These are phyloP conservation scores for Wickerhamiella hasegawae DNA, from an alignment of 805 yeast genomes.

Conservation along the genomic window DNA sequence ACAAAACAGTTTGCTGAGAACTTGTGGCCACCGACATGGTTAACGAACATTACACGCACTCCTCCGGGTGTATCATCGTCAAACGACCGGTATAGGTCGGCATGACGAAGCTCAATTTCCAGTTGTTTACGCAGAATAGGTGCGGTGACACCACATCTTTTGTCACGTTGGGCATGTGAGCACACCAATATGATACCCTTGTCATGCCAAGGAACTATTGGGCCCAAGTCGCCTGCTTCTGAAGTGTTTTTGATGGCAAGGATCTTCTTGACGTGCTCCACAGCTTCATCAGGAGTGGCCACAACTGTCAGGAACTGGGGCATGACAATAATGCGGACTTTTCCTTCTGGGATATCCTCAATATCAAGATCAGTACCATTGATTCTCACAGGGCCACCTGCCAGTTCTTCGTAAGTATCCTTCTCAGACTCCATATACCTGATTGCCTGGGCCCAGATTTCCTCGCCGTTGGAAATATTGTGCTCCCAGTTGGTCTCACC, in stretches of 20 bases:
- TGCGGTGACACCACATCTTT: slow-evolving; percentile 86
- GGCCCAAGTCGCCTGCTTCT: slow-evolving; percentile 11
- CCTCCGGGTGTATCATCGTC: slow-evolving; percentile 68
- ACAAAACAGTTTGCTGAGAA: slow-evolving; percentile 79
- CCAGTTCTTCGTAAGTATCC: slow-evolving; percentile 6
- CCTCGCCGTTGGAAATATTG: slow-evolving; percentile 35
- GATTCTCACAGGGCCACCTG: slow-evolving; percentile 14
- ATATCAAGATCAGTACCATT: slow-evolving; percentile 16
- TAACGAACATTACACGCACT: slow-evolving; percentile 49
- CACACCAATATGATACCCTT: slow-evolving; percentile 45
- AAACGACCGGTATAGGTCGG: slow-evolving; percentile 56
- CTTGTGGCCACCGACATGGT: slow-evolving; percentile 95
- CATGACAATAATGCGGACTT: slow-evolving; percentile 12
- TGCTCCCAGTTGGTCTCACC: slow-evolving; percentile 76
- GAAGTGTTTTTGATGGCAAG: slow-evolving; percentile 10
- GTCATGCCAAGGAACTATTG: slow-evolving; percentile 26
- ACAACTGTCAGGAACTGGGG: slow-evolving; percentile 22
- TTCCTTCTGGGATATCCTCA: slow-evolving; percentile 5
- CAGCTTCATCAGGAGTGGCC: slow-evolving; percentile 15
- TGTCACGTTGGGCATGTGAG: slow-evolving; percentile 83
- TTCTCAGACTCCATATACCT: slow-evolving; percentile 21
- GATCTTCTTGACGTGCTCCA: slow-evolving; percentile 9
- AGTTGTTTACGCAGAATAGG: slow-evolving; percentile 74
- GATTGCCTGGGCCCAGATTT: slow-evolving; percentile 19
- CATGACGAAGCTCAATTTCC: slow-evolving; percentile 53